Conservation (phyloP, 352 stramenopile species). For the Globisporangium alternatum region DNA sequence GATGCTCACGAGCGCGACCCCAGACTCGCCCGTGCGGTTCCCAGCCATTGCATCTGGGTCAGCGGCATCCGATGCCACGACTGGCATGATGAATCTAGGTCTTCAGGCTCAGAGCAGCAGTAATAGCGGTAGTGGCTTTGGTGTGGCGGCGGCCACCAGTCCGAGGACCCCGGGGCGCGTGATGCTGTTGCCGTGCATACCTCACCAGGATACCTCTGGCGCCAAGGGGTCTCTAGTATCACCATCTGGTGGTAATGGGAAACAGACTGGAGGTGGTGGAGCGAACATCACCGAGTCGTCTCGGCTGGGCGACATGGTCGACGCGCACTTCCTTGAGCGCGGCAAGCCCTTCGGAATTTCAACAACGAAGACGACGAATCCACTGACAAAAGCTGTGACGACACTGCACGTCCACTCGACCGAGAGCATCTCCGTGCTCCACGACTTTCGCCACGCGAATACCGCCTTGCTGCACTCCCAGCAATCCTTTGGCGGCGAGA, state of each 20-base stretch:
- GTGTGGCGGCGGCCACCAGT: background rate
- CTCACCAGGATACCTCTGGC: background rate
- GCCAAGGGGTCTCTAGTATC: background rate
- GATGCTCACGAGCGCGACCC: background rate
- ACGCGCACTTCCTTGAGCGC: conserved; percentile 41
- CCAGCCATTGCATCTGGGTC: conserved; percentile 28
- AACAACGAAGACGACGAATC: background rate
- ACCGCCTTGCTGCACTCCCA: conserved; percentile 35
- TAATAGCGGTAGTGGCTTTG: background rate
- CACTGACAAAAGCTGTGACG: background rate
- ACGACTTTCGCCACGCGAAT: conserved; percentile 52
- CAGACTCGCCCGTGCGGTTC: conserved; percentile 22
- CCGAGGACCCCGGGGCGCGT: conserved; percentile 13
- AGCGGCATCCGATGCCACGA: background rate
- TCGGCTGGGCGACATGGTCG: conserved; percentile 38
- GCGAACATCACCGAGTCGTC: background rate
- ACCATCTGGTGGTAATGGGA: background rate
- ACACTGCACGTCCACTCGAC: conserved; percentile 10
- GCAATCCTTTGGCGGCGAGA: conserved; percentile 17
- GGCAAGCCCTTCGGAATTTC: conserved; percentile 19
- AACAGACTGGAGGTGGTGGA: background rate
- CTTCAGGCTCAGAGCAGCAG: background rate
- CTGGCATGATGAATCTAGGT: background rate
- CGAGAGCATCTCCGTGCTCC: conserved; percentile 36
- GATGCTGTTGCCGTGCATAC: conserved; percentile 24